Base-by-base conservation (phyloP, 345 rosid genomes). In the Capsella bursapastoris region DNA sequence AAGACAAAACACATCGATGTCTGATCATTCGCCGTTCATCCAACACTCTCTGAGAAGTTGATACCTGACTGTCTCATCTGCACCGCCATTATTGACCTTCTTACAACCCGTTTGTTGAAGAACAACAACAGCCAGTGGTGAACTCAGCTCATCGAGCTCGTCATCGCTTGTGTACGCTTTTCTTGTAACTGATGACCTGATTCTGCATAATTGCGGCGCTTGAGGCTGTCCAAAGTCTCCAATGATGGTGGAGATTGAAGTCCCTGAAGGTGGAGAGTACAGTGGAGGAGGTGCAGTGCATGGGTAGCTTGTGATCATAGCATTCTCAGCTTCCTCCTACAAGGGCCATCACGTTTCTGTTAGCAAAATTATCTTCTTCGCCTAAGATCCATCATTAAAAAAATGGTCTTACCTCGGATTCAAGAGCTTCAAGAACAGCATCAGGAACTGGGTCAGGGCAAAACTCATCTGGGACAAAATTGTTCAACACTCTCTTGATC, bases 371-470 rank as follows among this genome's bases (percentile, higher is more conserved):
- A 58, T 18, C 40, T 60, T 63, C 22, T 56, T 55, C 4, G 27
- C 28, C 53, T 67, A 9, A 25, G 18, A 44, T 51, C 29, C 58
- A 16, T 66, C 51, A 8, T 27, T 38, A 5, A 6, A 15, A 74
- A 32, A 74, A 48, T 38, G 29, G 75, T 62, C 87, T 81, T 64
- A 91, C 98, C 96, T 84, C 90, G 45, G 83, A 69, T 45, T 85
- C 87, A 62, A 94, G 80, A 75, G 93, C 92, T 83, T 91, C 89
- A 74, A 90, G 84, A 59, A 94, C 92, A 68, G 32, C 86, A 52
- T 78, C 80, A 53, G 98, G 98, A 77, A 94, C 85, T 41, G 90
- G 92, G 61, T 94, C 97, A 35, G 98, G 97, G 75, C 89, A 91
- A 75, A 94, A 94, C 86, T 91, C 96, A 75, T 94, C 98, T 0